These are phyloP conservation scores for Drechslerella coelobrocha DNA, from an alignment of 2,329 filamentous ascomycete species.

Conservation along the genomic window DNA sequence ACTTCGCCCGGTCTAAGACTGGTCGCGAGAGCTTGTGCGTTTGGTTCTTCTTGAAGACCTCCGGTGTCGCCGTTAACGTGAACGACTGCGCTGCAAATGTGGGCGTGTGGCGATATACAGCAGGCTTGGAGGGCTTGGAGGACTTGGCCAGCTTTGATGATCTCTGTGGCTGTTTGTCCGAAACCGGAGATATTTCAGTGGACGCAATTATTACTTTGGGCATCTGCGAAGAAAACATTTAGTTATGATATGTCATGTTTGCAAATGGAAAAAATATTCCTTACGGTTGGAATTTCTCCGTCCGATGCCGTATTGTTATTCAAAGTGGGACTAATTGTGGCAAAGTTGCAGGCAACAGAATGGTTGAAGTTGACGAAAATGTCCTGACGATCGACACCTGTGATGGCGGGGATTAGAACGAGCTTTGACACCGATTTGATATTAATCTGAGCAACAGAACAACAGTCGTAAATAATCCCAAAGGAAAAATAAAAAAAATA, in stretches of 20 bases:
- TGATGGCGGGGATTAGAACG: background rate
- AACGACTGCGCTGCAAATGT: constrained; percentile 43
- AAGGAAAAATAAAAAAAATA: background rate
- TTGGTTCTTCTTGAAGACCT: constrained; percentile 29
- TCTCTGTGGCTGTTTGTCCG: constrained; percentile 16
- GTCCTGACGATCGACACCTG: constrained; percentile 17
- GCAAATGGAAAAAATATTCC: background rate
- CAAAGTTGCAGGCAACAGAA: constrained; percentile 24
- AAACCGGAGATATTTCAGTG: constrained; percentile 6
- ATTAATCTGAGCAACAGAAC: background rate
- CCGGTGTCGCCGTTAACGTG: constrained; percentile 41
- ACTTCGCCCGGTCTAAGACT: constrained; percentile 21
- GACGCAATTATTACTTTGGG: constrained; percentile 13
- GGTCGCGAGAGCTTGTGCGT: constrained; percentile 30
- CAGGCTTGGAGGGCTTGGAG: constrained; percentile 24
- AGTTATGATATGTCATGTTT: too few species aligned
- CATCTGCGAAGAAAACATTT: constrained; percentile 13
- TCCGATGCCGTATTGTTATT: constrained; percentile 12
- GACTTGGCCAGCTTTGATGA: constrained; percentile 32
- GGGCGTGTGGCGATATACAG: constrained; percentile 38
- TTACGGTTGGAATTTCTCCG: constrained; percentile 26
- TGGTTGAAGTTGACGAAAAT: constrained; percentile 37
- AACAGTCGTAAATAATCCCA: too few species aligned
- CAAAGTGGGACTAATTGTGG: background rate
- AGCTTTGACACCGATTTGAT: background rate